Percentiles rank a stretch among this genome's conserved stretches.
Evolutionary conservation across 352 stramenopile genomes (phyloP).

Genomic region (Globisporangium rhizosaccharum): DNA sequence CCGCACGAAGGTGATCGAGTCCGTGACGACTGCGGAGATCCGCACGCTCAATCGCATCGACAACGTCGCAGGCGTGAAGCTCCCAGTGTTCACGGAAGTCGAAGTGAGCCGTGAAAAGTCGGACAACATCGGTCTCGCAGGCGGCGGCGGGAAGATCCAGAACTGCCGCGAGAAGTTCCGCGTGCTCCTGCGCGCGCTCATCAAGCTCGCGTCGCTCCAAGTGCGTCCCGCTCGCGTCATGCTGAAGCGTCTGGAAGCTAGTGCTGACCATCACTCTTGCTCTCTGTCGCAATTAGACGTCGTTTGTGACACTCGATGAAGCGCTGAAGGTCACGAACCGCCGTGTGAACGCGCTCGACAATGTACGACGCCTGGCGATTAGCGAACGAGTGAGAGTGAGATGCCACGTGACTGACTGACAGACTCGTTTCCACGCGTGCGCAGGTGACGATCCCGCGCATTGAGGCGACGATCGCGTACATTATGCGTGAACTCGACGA

Average conservation of each 20-base stretch:
- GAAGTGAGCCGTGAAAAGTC: conserved; percentile 92
- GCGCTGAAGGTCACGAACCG: conserved; percentile 98
- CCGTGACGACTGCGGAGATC: conserved; percentile 93
- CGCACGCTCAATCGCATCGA: conserved; percentile 97
- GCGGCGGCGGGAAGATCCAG: conserved; percentile 97
- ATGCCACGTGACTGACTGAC: too few relatives aligned
- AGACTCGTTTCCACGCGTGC: too few relatives aligned
- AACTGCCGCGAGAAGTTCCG: conserved; percentile 90
- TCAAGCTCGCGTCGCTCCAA: conserved; percentile 87
- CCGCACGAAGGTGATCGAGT: conserved; percentile 95
- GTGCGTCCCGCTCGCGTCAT: conserved; percentile 12
- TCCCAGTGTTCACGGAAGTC: conserved; percentile 97
- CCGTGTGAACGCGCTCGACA: conserved; percentile 99
- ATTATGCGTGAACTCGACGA: conserved; percentile 98
- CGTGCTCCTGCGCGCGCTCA: conserved; percentile 71
- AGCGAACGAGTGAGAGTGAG: too few relatives aligned
- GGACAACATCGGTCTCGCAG: conserved; percentile 94
- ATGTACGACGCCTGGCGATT: conserved; percentile 38
- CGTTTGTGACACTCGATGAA: conserved; percentile 98
- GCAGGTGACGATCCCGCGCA: conserved; percentile 97
- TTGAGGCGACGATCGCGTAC: conserved; percentile 96
- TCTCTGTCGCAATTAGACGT: conserved; percentile 77
- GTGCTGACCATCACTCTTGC: conserved; percentile 20
- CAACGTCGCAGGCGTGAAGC: conserved; percentile 98
- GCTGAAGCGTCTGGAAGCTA: conserved; percentile 1